These are phyloP conservation scores for Isatis tinctoria DNA, from an alignment of 345 rosid genomes.

Conservation along the genomic window DNA sequence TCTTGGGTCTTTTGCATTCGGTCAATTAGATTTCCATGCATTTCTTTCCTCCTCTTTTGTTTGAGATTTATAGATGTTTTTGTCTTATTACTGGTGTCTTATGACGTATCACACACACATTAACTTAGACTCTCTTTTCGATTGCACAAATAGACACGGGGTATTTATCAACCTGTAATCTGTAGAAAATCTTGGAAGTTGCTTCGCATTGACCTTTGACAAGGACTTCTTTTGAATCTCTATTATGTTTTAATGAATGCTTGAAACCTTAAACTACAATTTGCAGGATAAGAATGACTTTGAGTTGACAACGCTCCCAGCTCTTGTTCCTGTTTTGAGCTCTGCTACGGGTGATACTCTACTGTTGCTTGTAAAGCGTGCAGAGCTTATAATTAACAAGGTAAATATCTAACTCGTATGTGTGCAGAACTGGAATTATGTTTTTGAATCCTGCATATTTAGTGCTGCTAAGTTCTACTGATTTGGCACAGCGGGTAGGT, in stretches of 20 bases:
- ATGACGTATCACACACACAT: not conserved
- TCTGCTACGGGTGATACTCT: slow-evolving; percentile 89
- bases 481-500: not conserved
- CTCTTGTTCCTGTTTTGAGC: slow-evolving; percentile 85
- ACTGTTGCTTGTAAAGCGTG: slow-evolving; percentile 77
- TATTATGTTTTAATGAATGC: slow-evolving; percentile 13
- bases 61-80: not conserved
- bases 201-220: not conserved
- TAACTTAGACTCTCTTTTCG: not conserved
- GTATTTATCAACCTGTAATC: not conserved
- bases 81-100: not conserved
- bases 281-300: slow-evolving; percentile 87
- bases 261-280: not conserved
- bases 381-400: slow-evolving; percentile 85
- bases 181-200: slow-evolving; percentile 2
- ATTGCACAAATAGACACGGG: not conserved
- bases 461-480: slow-evolving; percentile 7
- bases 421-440: not conserved
- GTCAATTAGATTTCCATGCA: slow-evolving; percentile 4
- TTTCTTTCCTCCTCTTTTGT: slow-evolving; percentile 10
- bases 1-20: not conserved
- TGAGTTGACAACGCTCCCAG: slow-evolving; percentile 84
- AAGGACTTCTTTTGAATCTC: not conserved
- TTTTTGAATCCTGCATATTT: not conserved
- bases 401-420: slow-evolving; percentile 34